Conservation (phyloP, 192 early-diverging fungal genomes). For the Backusella morwellensis region DNA sequence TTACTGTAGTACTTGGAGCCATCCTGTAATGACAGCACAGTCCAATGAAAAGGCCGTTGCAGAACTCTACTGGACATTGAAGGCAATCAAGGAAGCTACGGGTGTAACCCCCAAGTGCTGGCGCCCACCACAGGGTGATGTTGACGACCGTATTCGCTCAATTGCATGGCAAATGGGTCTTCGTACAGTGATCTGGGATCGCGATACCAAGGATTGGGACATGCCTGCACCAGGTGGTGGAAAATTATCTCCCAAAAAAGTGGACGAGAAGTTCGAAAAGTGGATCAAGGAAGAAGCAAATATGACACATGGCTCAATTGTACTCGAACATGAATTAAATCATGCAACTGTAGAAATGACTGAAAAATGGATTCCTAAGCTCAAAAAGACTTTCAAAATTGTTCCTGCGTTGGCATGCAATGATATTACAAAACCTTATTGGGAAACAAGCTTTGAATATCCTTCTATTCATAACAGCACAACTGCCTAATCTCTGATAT, state of each 20-base stretch:
- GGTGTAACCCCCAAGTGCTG: constrained; percentile 51
- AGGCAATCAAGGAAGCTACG: constrained; percentile 42
- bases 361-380: constrained; percentile 34
- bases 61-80: constrained; percentile 49
- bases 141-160: constrained; percentile 55
- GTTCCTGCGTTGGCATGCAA: constrained; percentile 31
- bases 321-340: constrained; percentile 39
- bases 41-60: constrained; percentile 57
- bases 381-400: constrained; percentile 27
- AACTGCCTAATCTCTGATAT: neutral
- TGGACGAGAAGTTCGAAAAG: constrained; percentile 26
- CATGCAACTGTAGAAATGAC: constrained; percentile 30
- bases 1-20: constrained; percentile 54
- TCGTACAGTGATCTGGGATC: constrained; percentile 18
- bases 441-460: constrained; percentile 29
- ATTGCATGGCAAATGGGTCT: constrained; percentile 50
- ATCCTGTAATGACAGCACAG: constrained; percentile 44
- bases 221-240: constrained; percentile 32
- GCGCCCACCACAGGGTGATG: constrained; percentile 56
- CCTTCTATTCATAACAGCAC: neutral
- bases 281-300: constrained; percentile 21
- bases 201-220: constrained; percentile 22
- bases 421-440: constrained; percentile 33
- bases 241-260: constrained; percentile 16
- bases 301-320: constrained; percentile 22